Evolutionary conservation across 805 yeast genomes (phyloP), one percentile per base, ranked within the genome.

Genomic region (Metschnikowia kofuensis): DNA sequence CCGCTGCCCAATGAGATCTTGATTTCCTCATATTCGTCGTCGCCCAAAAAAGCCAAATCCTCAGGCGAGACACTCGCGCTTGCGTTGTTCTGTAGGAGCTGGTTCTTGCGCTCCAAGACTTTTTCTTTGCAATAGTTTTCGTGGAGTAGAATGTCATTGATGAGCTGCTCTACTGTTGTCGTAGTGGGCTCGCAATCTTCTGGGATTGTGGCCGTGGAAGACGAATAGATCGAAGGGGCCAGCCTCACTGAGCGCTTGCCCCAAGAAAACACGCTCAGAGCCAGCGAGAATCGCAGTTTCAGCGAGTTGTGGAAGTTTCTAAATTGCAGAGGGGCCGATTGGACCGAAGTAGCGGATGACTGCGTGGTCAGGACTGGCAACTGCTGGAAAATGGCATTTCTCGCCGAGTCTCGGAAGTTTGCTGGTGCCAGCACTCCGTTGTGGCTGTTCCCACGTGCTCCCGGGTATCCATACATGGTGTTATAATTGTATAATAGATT

Each of bases 381-480:
- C 52, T 70, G 75, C 50, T 69, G 74, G 51, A 70, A 73, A 52
- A 73, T 73, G 54, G 74, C 76, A 55, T 64, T 69, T 57, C 77
- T 62, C 36, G 77, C 77, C 32, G 63, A 61, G 40, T 73, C 77
- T 42, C 68, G 65, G 59, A 72, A 72, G 29, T 69, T 74, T 7
- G 69, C 54, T 10, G 77, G 77, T 8, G 76, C 62, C 50, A 53
- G 60, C 45, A 52, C 52, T 30, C 51, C 36, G 42, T 50, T 52
- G 27, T 50, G 56, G 40, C 40, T 41, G 21, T 44, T 45, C 35
- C 48, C 44, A 9, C 59, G 52, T 32, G 54, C 44, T 13, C 51
- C 48, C 5, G 59, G 58, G 26, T 48, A 52, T 28, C 59, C 59
- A 41, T 54, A 56, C 59, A 56, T 56, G 28, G 16, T 35, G 4